phyloP scores from a whole-genome alignment of 1,139 yeast species.

The Magnusiomyces fungicola region DNA sequence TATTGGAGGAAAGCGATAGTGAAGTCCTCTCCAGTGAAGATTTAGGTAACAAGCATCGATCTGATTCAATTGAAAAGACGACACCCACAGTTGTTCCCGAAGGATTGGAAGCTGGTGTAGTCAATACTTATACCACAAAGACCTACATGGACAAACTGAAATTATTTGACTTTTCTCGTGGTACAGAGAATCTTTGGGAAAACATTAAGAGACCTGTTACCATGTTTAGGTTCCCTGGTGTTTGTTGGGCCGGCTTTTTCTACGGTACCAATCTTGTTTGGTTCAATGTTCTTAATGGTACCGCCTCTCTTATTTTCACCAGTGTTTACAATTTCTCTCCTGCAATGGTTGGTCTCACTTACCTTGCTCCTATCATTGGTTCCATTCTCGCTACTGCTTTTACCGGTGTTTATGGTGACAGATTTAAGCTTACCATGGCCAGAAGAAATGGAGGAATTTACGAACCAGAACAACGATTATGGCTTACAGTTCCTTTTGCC shows the following conservation, averaged over 20 bases:
- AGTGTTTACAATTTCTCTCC: conserved; percentile 60
- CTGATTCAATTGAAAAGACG: conserved; percentile 8
- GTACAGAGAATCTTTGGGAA: conserved; percentile 18
- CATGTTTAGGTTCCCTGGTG: conserved; percentile 43
- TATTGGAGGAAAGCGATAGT: conserved; percentile 3
- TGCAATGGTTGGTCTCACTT: conserved; percentile 72
- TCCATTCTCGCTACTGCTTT: conserved; percentile 63
- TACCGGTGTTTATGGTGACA: conserved; percentile 46
- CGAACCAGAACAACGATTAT: conserved; percentile 72
- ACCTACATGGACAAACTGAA: conserved; percentile 36
- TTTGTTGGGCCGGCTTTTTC: conserved; percentile 53
- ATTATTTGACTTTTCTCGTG: conserved; percentile 17
- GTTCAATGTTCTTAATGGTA: conserved; percentile 50
- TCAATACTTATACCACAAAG: conserved; percentile 11
- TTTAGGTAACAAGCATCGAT: too few relatives aligned
- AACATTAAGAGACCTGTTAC: conserved; percentile 23
- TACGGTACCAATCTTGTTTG: conserved; percentile 58
- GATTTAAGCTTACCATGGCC: conserved; percentile 61
- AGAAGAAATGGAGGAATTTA: conserved; percentile 57
- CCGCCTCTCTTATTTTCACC: conserved; percentile 48
- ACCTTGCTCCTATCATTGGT: conserved; percentile 69
- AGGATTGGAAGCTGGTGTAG: conserved; percentile 8
- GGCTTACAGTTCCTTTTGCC: conserved; percentile 59
- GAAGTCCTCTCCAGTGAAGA: conserved; percentile 2
- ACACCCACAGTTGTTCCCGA: conserved; percentile 10